A percentile compares a stretch with the other conserved stretches of the same genome.
These are phyloP conservation scores for Mycena olivaceomarginata DNA, from an alignment of 768 basidiomycete species.

Conservation along the genomic window DNA sequence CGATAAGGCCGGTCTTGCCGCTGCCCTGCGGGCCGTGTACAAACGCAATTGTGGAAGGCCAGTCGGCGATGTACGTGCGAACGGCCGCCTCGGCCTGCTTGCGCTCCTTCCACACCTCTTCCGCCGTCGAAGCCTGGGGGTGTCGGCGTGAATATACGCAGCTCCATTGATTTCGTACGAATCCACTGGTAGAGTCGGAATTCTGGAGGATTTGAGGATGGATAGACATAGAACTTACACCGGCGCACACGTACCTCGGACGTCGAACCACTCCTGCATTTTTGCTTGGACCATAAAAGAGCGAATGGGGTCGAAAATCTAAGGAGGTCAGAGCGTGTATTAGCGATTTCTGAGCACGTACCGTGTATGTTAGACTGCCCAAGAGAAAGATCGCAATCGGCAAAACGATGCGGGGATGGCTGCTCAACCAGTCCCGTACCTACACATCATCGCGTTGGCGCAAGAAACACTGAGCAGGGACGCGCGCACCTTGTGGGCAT, in stretches of 20 bases:
- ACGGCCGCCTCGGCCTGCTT: slow-evolving; percentile 83
- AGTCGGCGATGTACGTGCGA: slow-evolving; percentile 83
- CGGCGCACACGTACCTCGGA: slow-evolving; percentile 67
- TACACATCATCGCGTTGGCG: neutral
- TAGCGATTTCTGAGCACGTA: slow-evolving; percentile 56
- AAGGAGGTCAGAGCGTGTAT: slow-evolving; percentile 12
- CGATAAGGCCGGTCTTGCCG: slow-evolving; percentile 81
- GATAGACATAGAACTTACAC: neutral
- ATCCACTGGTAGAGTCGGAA: slow-evolving; percentile 88
- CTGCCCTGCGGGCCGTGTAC: slow-evolving; percentile 91
- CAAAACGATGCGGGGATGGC: slow-evolving; percentile 90
- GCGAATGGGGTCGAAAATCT: slow-evolving; percentile 97
- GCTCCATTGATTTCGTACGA: slow-evolving; percentile 74
- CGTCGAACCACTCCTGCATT: slow-evolving; percentile 90
- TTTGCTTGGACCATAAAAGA: slow-evolving; percentile 89
- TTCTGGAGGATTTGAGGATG: slow-evolving; percentile 62
- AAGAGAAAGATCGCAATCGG: slow-evolving; percentile 90
- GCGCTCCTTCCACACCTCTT: slow-evolving; percentile 90
- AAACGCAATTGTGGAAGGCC: slow-evolving; percentile 86
- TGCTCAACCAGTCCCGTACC: slow-evolving; percentile 86
- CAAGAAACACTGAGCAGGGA: slow-evolving; percentile 47
- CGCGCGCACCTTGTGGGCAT: slow-evolving; percentile 63
- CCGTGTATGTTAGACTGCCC: slow-evolving; percentile 94
- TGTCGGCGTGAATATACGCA: slow-evolving; percentile 55
- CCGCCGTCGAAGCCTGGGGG: slow-evolving; percentile 46